Base-by-base conservation (phyloP, 1,284 basidiomycete genomes). In the Melampsora medusae region DNA sequence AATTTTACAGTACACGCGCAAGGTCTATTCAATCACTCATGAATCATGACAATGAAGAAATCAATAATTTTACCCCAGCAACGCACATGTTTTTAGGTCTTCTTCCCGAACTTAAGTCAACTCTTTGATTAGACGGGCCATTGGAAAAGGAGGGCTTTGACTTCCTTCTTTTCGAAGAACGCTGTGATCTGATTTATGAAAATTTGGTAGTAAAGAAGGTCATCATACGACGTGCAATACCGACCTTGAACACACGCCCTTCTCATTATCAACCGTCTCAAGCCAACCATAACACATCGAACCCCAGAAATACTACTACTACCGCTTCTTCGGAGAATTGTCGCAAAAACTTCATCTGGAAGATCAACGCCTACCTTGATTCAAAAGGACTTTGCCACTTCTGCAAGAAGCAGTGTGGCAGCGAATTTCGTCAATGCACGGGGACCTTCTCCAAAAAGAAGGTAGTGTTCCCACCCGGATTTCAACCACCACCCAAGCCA, bases 391-490 rank as follows among this genome's bases (percentile, higher is more conserved):
- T 17, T 1, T 68, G 66, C 22, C 66, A 68, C n/a, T 49, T 17
- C 16, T 68, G 66, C 66, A 68, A 68, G 22, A 46, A 46, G 50
- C 50, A 53, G 19, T 53, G 50, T 16, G 50, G 50, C 50, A 53
- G 22, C 6, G 50, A 17, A 53, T 17, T 7, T 16, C 19, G 50
- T 7, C 19, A 53, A 53, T 53, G 50, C 50, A 6, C 35, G 9
- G 35, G 35, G 6, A 35, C 35, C 35, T 35, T 35, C 9, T 35
- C 35, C 6, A 35, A 25, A 53, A 2, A 53, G 19, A 53, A 53
- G 3, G 22, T 53, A 7, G 16, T 16, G 0, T 53, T 53, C 50
- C 50, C 22, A 9, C 35, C 35, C 0, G 35, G 35, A 6, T 35
- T 6, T 9, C 35, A 35, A 25, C 50, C 50, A 0, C 19, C 19